Evolutionary conservation across 106 monocot genomes (phyloP).

Genomic region (Alisma plantagoaquatica): DNA sequence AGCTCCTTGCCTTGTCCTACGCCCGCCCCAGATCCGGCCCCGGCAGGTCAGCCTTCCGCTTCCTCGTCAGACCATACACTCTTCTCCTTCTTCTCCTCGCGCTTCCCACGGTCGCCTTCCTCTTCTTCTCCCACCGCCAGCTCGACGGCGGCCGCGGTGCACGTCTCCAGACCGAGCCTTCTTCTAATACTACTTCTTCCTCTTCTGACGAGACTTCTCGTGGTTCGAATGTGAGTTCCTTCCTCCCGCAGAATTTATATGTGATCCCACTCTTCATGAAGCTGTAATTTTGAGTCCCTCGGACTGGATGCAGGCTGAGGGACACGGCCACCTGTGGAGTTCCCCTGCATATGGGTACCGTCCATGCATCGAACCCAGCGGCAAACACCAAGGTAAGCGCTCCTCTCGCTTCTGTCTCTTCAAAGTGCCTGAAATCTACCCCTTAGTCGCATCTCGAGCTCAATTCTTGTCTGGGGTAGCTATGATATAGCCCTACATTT

Average conservation of each 20-base stretch:
- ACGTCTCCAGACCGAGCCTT: slow-evolving; percentile 3
- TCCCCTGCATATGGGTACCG: slow-evolving; percentile 44
- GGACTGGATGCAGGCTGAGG: slow-evolving; percentile 26
- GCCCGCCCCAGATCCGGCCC: not conserved
- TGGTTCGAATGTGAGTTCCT: not conserved
- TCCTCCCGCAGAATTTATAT: too few relatives aligned
- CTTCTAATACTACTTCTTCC: not conserved
- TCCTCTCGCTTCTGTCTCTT: not conserved
- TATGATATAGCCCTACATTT: not conserved
- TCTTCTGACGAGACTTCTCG: too few relatives aligned
- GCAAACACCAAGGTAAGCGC: slow-evolving; percentile 49
- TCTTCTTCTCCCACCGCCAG: slow-evolving; percentile 42
- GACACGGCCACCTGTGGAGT: slow-evolving; percentile 60
- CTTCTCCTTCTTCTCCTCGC: slow-evolving; percentile 29
- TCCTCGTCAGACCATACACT: slow-evolving; percentile 6
- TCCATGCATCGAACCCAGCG: slow-evolving; percentile 61
- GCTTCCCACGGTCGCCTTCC: slow-evolving; percentile 17
- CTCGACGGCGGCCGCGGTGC: slow-evolving; percentile 23
- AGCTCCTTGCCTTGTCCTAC: not conserved
- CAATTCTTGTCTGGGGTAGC: not conserved
- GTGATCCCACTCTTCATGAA: too few relatives aligned
- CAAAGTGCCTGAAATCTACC: not conserved
- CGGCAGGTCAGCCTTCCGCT: not conserved
- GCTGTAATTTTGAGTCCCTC: not conserved
- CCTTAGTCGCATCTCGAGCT: not conserved